These are phyloP conservation scores for Phytophthora cajani DNA, from an alignment of 352 stramenopile species.

Conservation along the genomic window DNA sequence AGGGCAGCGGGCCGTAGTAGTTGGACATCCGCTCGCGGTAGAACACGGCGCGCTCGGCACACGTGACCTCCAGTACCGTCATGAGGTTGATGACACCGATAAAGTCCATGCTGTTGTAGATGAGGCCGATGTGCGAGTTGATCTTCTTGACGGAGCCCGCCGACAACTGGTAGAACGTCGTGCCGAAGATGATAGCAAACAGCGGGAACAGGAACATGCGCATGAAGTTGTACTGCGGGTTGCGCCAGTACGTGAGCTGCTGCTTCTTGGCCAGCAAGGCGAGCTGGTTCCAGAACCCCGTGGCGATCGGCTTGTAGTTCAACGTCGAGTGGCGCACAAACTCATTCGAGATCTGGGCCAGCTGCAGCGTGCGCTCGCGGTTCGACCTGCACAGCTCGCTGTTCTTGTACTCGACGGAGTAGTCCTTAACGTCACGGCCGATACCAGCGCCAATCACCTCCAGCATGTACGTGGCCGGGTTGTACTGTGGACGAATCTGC, in stretches of 20 bases:
- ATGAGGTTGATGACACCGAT: slow-evolving; percentile 65
- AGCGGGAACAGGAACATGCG: slow-evolving; percentile 53
- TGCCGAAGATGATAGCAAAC: slow-evolving; percentile 55
- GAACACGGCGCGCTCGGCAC: slow-evolving; percentile 57
- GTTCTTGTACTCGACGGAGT: slow-evolving; percentile 39
- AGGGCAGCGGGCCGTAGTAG: slow-evolving; percentile 70
- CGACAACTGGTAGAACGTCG: slow-evolving; percentile 54
- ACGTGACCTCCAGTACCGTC: slow-evolving; percentile 63
- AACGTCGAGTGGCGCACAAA: slow-evolving; percentile 56
- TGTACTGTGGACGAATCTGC: slow-evolving; percentile 75
- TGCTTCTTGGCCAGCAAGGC: slow-evolving; percentile 45
- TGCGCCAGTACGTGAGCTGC: slow-evolving; percentile 60
- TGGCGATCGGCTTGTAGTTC: slow-evolving; percentile 52
- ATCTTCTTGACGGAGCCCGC: slow-evolving; percentile 34
- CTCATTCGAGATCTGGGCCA: slow-evolving; percentile 23
- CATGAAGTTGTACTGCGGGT: slow-evolving; percentile 56
- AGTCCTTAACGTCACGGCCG: slow-evolving; percentile 63
- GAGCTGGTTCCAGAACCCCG: slow-evolving; percentile 49
- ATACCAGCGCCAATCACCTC: slow-evolving; percentile 84
- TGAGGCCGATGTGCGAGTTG: slow-evolving; percentile 61
- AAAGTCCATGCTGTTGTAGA: slow-evolving; percentile 74
- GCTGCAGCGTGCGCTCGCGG: slow-evolving; percentile 26
- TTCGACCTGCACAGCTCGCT: slow-evolving; percentile 19
- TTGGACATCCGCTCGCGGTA: slow-evolving; percentile 73
- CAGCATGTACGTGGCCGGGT: slow-evolving; percentile 93